Evolutionary conservation across 1,284 basidiomycete genomes (phyloP), one percentile per base, ranked within the genome.

Genomic region (Fomitopsis pinicola): DNA sequence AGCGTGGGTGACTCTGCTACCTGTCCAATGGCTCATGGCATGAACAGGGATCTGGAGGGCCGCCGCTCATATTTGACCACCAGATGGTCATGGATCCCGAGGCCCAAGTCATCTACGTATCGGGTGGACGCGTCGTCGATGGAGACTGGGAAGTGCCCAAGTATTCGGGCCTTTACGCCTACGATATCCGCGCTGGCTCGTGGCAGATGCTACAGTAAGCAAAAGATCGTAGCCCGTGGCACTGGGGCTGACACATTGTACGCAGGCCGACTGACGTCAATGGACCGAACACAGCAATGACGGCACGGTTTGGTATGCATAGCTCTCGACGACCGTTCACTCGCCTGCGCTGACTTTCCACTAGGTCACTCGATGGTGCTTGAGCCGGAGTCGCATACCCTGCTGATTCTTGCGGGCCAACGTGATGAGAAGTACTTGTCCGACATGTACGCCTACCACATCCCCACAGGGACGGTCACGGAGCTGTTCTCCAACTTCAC

Each of bases 331-430:
- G 5, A n/a, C 5, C 35, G 12, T 33, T 6, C 28, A 12, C 22
- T 44, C 17, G 12, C 42, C 35, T 4, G 15, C 5, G n/a, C 17
- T 46, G 19, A 42, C 7, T 35, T 8, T 42, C 17, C 2, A 8
- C n/a, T 56, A 87, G 88, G 88, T 0, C 90, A 92, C 72, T 89
- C 88, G 0, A 92, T 92, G 90, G 81, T 91, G 1, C 76, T 91
- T 30, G 90, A 92, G 62, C 77, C 85, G 1, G 71, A 68, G 14
- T 75, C 80, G 1, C 82, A 81, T 53, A 83, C 78, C 0, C 77
- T 92, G 9, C 87, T 83, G 71, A 85, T 92, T 53, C 87, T 92
- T 64, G 88, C 84, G 14, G 90, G 91, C 2, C 86, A 89, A 70
- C 78, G 81, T 17, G 84, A 85, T 30, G 83, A 87, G 15, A 82